Evolutionary conservation across 148 eudicot species (phyloP).

Genomic region (Tetragonia tetragonoides): DNA sequence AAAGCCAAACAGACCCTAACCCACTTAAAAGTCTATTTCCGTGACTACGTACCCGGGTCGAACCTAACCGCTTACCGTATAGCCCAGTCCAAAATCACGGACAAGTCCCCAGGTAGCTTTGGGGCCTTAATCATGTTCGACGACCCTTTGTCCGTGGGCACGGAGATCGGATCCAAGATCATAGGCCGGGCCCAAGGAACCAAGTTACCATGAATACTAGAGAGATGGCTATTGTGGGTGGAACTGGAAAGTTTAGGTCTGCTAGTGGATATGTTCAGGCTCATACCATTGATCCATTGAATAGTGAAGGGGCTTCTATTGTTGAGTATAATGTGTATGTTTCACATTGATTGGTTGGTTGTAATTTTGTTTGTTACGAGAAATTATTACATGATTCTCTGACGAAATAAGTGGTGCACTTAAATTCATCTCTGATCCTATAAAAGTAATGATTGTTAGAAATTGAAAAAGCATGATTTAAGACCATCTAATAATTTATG

Average conservation of each 20-base stretch:
- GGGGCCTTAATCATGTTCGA: constrained; percentile 36
- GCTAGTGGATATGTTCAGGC: constrained; percentile 36
- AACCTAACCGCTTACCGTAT: constrained; percentile 29
- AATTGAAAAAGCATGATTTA: no score
- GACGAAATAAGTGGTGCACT: no score
- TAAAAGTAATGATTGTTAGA: no score
- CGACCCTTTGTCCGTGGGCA: constrained; percentile 37
- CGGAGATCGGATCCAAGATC: constrained; percentile 20
- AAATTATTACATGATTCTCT: no score
- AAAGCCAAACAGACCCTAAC: constrained; percentile 23
- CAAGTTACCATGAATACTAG: constrained; percentile 14
- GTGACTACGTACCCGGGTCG: constrained; percentile 30
- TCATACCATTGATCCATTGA: constrained; percentile 26
- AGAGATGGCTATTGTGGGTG: constrained; percentile 44
- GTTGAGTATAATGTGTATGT: constrained; percentile 40
- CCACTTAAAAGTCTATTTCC: constrained; percentile 42
- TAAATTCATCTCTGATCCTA: no score
- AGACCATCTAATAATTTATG: no score
- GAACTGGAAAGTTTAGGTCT: constrained; percentile 39
- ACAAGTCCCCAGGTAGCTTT: constrained; percentile 14
- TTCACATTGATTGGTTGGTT: constrained; percentile 17
- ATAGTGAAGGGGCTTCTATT: constrained; percentile 33
- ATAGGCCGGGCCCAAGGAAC: constrained; percentile 43
- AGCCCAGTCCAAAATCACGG: constrained; percentile 23
- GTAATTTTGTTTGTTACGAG: no score